phyloP scores from a whole-genome alignment of 257 asterid species.

The Craterostigma plantagineum region DNA sequence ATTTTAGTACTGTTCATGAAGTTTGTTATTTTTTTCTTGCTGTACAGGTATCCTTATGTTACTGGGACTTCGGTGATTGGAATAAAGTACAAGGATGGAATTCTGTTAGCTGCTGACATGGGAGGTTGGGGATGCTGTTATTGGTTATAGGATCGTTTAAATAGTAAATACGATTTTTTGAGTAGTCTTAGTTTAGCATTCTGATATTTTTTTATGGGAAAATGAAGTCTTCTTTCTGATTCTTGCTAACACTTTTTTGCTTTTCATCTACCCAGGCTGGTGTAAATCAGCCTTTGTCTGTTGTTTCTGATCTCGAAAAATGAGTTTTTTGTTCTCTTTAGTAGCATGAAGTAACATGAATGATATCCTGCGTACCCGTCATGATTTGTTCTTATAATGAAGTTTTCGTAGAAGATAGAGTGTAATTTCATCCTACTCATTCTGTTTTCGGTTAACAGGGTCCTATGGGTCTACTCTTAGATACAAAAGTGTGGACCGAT shows the following conservation, averaged over 20 bases:
- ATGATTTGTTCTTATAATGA: conserved; percentile 1
- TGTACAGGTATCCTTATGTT: conserved; percentile 55
- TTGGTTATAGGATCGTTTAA: not conserved
- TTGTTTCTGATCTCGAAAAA: too few species aligned
- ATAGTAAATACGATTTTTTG: not conserved
- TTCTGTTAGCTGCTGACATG: conserved; percentile 85
- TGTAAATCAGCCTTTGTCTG: too few species aligned
- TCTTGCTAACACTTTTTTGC: too few species aligned
- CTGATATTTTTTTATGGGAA: too few species aligned
- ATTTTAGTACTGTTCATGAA: not conserved
- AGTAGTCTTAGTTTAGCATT: not conserved
- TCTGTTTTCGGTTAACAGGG: conserved; percentile 24
- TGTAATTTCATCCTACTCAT: conserved; percentile 1
- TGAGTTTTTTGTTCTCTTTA: too few species aligned
- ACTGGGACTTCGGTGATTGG: conserved; percentile 90
- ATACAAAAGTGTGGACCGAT: conserved; percentile 82
- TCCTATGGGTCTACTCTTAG: conserved; percentile 95
- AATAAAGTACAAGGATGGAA: conserved; percentile 86
- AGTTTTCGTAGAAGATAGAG: not conserved
- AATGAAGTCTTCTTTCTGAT: too few species aligned
- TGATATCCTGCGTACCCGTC: too few species aligned
- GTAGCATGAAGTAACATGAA: too few species aligned
- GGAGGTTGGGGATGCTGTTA: conserved; percentile 46
- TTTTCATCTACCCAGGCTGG: not conserved
- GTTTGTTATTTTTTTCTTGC: conserved; percentile 1